These are phyloP conservation scores for Boechera retrofracta DNA, from an alignment of 345 rosid species.

Conservation along the genomic window DNA sequence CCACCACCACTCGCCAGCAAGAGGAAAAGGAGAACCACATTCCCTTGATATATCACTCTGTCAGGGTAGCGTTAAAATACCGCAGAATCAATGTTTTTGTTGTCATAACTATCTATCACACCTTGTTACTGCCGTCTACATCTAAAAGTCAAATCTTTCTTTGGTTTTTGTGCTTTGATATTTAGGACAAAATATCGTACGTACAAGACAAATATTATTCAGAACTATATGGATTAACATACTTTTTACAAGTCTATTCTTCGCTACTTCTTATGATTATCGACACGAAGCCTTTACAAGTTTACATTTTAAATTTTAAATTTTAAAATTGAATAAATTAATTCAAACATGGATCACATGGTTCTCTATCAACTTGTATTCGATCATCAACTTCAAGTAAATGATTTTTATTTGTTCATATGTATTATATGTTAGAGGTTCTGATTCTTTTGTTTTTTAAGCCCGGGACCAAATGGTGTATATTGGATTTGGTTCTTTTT, in stretches of 20 bases:
- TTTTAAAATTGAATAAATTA: not conserved
- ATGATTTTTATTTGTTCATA: not conserved
- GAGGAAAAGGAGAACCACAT: slow-evolving; percentile 26
- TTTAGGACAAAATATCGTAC: not conserved
- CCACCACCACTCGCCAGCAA: not conserved
- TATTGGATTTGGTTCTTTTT: not conserved
- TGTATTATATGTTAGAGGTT: not conserved
- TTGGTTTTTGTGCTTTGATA: not conserved
- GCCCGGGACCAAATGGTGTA: not conserved
- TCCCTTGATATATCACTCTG: slow-evolving; percentile 7
- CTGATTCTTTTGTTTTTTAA: not conserved
- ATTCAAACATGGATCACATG: not conserved
- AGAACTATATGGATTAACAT: not conserved
- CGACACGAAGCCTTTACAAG: not conserved
- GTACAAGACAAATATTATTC: not conserved
- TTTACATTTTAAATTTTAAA: too few species aligned
- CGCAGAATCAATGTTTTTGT: slow-evolving; percentile 15
- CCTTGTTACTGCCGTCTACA: not conserved
- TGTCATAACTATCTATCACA: slow-evolving; percentile 2
- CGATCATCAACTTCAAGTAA: not conserved
- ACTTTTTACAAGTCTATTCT: slow-evolving; percentile 4
- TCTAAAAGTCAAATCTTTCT: slow-evolving; percentile 5
- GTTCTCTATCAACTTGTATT: not conserved
- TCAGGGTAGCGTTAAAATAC: slow-evolving; percentile 16
- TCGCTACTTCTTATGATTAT: not conserved